These are phyloP conservation scores for Linanthus parryae DNA, from an alignment of 148 eudicot genomes.

Conservation along the genomic window DNA sequence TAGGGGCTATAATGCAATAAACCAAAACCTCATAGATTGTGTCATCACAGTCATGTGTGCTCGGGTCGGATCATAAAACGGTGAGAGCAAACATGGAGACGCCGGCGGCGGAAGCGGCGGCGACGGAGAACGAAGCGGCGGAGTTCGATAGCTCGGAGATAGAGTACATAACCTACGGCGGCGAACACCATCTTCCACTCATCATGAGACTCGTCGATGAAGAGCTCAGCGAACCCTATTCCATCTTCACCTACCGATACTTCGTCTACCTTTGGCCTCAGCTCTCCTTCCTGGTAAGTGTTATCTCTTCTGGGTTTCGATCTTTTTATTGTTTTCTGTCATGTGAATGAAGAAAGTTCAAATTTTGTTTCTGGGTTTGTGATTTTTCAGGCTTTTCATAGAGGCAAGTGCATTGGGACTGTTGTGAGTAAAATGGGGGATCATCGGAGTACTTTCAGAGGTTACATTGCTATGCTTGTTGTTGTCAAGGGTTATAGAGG, in stretches of 20 bases:
- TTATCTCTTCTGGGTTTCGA: background rate
- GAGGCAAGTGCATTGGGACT: constrained; percentile 81
- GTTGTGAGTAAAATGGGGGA: constrained; percentile 98
- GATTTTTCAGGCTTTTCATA: constrained; percentile 68
- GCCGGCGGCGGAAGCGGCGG: constrained; percentile 9
- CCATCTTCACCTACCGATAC: constrained; percentile 97
- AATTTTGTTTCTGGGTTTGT: background rate
- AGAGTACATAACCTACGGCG: constrained; percentile 77
- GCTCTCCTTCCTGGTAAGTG: constrained; percentile 63
- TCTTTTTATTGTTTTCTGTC: background rate
- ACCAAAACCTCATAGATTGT: too few species aligned
- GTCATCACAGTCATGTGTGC: too few species aligned
- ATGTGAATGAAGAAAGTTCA: background rate
- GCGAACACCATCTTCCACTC: constrained; percentile 84
- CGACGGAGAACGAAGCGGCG: constrained; percentile 5
- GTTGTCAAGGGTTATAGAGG: constrained; percentile 87
- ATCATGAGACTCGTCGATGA: constrained; percentile 86
- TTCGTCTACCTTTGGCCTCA: constrained; percentile 98
- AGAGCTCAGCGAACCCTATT: constrained; percentile 96
- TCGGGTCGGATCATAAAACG: too few species aligned
- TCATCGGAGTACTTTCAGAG: constrained; percentile 78
- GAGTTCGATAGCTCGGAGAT: constrained; percentile 48
- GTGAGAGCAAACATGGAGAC: too few species aligned
- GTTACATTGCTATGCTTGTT: constrained; percentile 97
- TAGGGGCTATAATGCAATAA: too few species aligned